Evolutionary conservation across 2,329 filamentous ascomycete genomes (phyloP).

Genomic region (Apiospora pterosperma): DNA sequence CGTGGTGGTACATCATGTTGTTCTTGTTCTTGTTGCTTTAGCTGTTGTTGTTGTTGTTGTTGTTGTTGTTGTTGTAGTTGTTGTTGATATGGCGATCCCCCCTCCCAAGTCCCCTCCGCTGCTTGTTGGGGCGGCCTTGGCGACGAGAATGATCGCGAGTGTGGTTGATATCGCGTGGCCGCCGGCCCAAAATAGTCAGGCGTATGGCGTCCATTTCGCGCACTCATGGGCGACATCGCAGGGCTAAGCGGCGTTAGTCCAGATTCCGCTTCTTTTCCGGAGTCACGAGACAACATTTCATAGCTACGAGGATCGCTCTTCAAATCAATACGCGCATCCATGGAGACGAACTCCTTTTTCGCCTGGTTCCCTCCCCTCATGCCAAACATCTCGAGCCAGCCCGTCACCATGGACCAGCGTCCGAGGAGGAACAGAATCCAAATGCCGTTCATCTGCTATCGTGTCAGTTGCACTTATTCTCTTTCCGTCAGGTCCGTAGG

Average conservation of each 20-base stretch:
- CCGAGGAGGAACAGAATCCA: slow-evolving; percentile 82
- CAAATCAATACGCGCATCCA: slow-evolving; percentile 66
- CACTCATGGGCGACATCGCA: slow-evolving; percentile 31
- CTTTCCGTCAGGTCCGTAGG: slow-evolving; percentile 11
- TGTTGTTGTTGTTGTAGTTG: slow-evolving; percentile 11
- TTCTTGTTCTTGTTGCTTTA: neutral
- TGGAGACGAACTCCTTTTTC: slow-evolving; percentile 82
- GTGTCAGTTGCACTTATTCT: slow-evolving; percentile 19
- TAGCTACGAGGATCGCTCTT: slow-evolving; percentile 61
- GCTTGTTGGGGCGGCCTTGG: slow-evolving; percentile 44
- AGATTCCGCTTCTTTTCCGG: slow-evolving; percentile 41
- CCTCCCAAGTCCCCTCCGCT: slow-evolving; percentile 17
- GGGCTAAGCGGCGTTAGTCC: slow-evolving; percentile 49
- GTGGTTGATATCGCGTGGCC: slow-evolving; percentile 50
- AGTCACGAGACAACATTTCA: slow-evolving; percentile 71
- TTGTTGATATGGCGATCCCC: neutral
- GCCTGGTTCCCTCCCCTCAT: slow-evolving; percentile 41
- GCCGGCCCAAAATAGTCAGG: slow-evolving; percentile 55
- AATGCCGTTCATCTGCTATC: slow-evolving; percentile 68
- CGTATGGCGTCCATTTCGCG: slow-evolving; percentile 38
- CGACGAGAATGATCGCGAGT: slow-evolving; percentile 53
- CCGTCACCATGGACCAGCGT: slow-evolving; percentile 78
- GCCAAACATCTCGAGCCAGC: slow-evolving; percentile 69
- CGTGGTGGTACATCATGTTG: slow-evolving; percentile 10
- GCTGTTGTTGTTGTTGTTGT: neutral